phyloP scores from a whole-genome alignment of 2,329 filamentous ascomycete species.

The Bisporella sp. region DNA sequence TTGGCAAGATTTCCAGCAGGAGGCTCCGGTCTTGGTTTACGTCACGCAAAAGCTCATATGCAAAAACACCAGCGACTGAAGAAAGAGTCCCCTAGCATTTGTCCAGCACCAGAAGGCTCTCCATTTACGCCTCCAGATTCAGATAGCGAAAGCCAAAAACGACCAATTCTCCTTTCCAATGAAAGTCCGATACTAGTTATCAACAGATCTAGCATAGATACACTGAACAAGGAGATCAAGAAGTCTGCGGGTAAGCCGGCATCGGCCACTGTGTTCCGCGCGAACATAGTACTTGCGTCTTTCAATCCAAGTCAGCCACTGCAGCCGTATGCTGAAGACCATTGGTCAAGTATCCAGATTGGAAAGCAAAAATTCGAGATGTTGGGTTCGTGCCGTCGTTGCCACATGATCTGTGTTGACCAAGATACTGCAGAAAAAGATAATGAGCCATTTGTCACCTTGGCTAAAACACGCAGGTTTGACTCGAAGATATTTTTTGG shows the following conservation, averaged over 20 bases:
- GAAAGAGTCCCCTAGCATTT: slow-evolving; percentile 8
- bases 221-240: slow-evolving; percentile 67
- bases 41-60: slow-evolving; percentile 67
- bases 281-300: slow-evolving; percentile 71
- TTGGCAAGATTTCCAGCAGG: slow-evolving; percentile 77
- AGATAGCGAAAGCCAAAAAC: slow-evolving; percentile 37
- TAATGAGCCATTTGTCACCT: slow-evolving; percentile 80
- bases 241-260: slow-evolving; percentile 56
- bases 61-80: slow-evolving; percentile 44
- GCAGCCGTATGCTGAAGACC: slow-evolving; percentile 71
- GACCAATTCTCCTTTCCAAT: slow-evolving; percentile 75
- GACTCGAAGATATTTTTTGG: slow-evolving; percentile 88
- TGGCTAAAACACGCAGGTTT: slow-evolving; percentile 79
- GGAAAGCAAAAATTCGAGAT: slow-evolving; percentile 60
- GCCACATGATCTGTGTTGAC: slow-evolving; percentile 94
- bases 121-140: slow-evolving; percentile 52
- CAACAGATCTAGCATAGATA: slow-evolving; percentile 70
- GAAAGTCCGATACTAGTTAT: slow-evolving; percentile 90
- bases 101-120: slow-evolving; percentile 46
- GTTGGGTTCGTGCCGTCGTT: slow-evolving; percentile 78
- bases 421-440: slow-evolving; percentile 71
- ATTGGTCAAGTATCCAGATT: slow-evolving; percentile 64
- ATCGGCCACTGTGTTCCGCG: slow-evolving; percentile 71
- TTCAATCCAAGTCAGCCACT: slow-evolving; percentile 24
- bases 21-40: slow-evolving; percentile 48